These are phyloP conservation scores for Ustilaginoidea virens DNA, from an alignment of 2,329 filamentous ascomycete species.

Conservation along the genomic window DNA sequence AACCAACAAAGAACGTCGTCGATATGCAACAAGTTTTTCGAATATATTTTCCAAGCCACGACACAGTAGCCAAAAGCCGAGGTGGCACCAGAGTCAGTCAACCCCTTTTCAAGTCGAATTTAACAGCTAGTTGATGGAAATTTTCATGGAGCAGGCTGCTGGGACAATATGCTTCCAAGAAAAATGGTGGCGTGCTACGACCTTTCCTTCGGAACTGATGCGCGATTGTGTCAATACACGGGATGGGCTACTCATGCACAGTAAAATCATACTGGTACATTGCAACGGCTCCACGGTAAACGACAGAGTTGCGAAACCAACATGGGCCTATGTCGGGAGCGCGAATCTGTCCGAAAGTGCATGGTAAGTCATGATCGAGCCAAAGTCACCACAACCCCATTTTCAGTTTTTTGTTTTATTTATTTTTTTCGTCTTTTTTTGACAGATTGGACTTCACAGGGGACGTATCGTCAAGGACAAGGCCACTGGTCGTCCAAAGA, in stretches of 20 bases:
- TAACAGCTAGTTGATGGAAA: not conserved
- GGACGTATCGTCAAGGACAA: slow-evolving; percentile 62
- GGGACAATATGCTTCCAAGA: slow-evolving; percentile 72
- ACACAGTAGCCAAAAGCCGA: slow-evolving; percentile 50
- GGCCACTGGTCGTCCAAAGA: slow-evolving; percentile 49
- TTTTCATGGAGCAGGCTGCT: slow-evolving; percentile 48
- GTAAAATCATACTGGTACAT: slow-evolving; percentile 54
- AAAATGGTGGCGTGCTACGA: slow-evolving; percentile 53
- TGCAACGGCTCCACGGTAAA: not conserved
- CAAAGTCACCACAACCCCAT: not conserved
- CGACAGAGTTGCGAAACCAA: slow-evolving; percentile 11
- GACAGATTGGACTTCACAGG: slow-evolving; percentile 30
- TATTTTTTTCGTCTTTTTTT: too few relatives aligned
- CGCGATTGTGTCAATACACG: slow-evolving; percentile 62
- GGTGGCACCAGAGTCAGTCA: slow-evolving; percentile 31
- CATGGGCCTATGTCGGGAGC: slow-evolving; percentile 79
- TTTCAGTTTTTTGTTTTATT: too few relatives aligned
- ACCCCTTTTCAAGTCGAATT: not conserved
- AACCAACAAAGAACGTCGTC: not conserved
- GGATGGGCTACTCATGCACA: slow-evolving; percentile 68
- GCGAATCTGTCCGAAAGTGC: slow-evolving; percentile 88
- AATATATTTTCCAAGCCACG: slow-evolving; percentile 65
- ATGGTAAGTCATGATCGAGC: slow-evolving; percentile 44
- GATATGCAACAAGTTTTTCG: slow-evolving; percentile 35
- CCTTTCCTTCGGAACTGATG: slow-evolving; percentile 58